Conservation (phyloP, 768 basidiomycete species). For the Mycena leptocephala region DNA sequence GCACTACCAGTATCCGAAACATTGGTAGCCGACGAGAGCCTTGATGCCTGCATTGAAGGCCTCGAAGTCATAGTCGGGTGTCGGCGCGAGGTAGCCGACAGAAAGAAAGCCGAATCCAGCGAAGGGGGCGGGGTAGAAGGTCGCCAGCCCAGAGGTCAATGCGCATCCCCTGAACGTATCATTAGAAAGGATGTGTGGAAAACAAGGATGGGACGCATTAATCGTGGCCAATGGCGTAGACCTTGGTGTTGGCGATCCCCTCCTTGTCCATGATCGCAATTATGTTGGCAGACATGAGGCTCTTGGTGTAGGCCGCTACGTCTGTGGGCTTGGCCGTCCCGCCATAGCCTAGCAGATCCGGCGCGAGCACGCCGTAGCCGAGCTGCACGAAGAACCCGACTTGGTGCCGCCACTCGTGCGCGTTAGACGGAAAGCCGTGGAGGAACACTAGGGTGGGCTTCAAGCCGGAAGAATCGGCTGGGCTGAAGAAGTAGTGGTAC, state of each 20-base stretch:
- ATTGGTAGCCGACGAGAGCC: not conserved
- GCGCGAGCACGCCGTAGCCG: constrained; percentile 64
- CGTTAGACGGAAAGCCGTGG: constrained; percentile 63
- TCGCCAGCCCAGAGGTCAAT: constrained; percentile 53
- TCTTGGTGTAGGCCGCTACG: constrained; percentile 48
- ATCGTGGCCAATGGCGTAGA: constrained; percentile 61
- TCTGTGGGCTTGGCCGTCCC: constrained; percentile 63
- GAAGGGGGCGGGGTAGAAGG: constrained; percentile 57
- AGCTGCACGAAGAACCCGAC: constrained; percentile 51
- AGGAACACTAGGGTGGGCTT: constrained; percentile 59
- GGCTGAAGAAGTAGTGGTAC: constrained; percentile 55
- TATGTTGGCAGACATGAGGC: constrained; percentile 53
- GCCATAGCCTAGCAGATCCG: constrained; percentile 70
- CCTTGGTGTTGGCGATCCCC: constrained; percentile 44
- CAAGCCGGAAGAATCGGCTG: constrained; percentile 36
- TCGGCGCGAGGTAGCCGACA: constrained; percentile 52
- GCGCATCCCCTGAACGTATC: constrained; percentile 52
- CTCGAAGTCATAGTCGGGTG: constrained; percentile 40
- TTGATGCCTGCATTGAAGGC: not conserved
- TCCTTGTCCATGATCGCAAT: constrained; percentile 59
- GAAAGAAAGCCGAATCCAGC: constrained; percentile 58
- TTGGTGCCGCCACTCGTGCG: constrained; percentile 59
- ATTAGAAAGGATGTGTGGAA: not conserved
- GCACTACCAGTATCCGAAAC: constrained; percentile 16
- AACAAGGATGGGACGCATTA: constrained; percentile 31